Conservation (phyloP, 148 eudicot species). For the Silene latifolia region DNA sequence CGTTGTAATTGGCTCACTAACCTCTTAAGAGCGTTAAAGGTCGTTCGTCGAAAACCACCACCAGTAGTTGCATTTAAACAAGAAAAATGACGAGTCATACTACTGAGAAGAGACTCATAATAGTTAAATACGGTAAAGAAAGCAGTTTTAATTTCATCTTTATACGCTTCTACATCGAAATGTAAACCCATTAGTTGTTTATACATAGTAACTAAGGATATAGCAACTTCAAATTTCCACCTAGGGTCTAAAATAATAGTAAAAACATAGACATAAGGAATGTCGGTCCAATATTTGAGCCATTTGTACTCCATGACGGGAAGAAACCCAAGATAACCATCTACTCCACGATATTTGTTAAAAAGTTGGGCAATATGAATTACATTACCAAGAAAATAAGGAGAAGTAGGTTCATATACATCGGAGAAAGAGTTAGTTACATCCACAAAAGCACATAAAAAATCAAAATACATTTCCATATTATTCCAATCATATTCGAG, state of each 20-base stretch:
- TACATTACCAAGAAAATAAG: neutral
- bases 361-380: neutral
- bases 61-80: no score
- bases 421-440: neutral
- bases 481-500: neutral
- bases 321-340: neutral
- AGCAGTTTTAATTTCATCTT: no score
- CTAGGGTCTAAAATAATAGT: slow-evolving; percentile 1
- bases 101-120: no score
- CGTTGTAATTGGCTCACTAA: no score
- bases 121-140: no score
- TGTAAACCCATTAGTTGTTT: neutral
- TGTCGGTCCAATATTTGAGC: neutral
- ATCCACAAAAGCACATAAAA: neutral
- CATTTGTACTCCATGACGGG: neutral
- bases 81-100: no score
- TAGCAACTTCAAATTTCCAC: neutral
- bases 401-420: neutral
- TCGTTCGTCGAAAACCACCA: no score
- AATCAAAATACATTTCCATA: neutral
- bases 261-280: neutral
- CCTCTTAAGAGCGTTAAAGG: no score
- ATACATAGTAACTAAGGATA: neutral
- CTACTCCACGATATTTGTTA: neutral
- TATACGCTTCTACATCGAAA: no score